These are phyloP conservation scores for Peniophora sp. DNA, from an alignment of 1,284 basidiomycete species.

Conservation along the genomic window DNA sequence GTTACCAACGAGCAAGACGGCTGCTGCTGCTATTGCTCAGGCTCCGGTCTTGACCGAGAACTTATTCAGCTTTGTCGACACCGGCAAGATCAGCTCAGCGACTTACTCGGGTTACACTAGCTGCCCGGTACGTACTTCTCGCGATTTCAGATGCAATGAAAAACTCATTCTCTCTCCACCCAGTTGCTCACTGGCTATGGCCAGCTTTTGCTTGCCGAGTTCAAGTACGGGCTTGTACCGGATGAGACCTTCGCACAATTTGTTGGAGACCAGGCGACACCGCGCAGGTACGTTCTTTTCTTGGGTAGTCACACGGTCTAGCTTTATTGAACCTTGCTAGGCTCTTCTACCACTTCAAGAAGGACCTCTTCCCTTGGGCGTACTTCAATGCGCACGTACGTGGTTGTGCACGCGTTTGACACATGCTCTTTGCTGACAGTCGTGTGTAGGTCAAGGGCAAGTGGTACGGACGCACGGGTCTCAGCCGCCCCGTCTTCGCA, in stretches of 20 bases:
- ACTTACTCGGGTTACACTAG: slow-evolving; percentile 81
- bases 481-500: slow-evolving; percentile 36
- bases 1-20: slow-evolving; percentile 93
- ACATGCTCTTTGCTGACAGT: slow-evolving; percentile 7
- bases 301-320: neutral
- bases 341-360: slow-evolving; percentile 89
- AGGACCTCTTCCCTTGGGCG: slow-evolving; percentile 82
- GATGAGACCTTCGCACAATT: slow-evolving; percentile 76
- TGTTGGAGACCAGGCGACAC: slow-evolving; percentile 67
- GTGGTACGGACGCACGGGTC: slow-evolving; percentile 60
- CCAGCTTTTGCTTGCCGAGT: slow-evolving; percentile 86
- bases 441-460: slow-evolving; percentile 45
- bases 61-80: slow-evolving; percentile 67
- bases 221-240: slow-evolving; percentile 80
- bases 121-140: slow-evolving; percentile 53
- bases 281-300: slow-evolving; percentile 38
- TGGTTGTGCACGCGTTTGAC: neutral
- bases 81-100: slow-evolving; percentile 60
- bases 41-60: slow-evolving; percentile 93
- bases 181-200: slow-evolving; percentile 81
- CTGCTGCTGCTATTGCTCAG: slow-evolving; percentile 88
- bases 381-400: slow-evolving; percentile 84
- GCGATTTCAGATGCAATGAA: neutral
- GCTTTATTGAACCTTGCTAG: slow-evolving; percentile 28
- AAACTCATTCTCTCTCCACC: slow-evolving; percentile 1